Conservation (phyloP, 768 basidiomycete genomes). For the Boletus reticulatus region DNA sequence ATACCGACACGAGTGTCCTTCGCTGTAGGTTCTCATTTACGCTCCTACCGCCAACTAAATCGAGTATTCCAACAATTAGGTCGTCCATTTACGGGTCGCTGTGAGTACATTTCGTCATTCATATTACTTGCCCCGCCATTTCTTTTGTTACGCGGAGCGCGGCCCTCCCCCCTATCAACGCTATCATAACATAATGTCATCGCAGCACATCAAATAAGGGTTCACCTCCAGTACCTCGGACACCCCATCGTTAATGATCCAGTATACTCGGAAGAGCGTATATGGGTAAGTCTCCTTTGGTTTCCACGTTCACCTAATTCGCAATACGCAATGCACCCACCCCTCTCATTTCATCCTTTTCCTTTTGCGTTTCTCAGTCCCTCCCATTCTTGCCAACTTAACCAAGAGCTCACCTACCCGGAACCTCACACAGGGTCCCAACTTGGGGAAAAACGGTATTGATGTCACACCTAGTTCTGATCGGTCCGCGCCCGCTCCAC, state of each 20-base stretch:
- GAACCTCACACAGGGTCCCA: constrained; percentile 50
- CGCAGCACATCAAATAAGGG: constrained; percentile 93
- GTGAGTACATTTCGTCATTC: constrained; percentile 45
- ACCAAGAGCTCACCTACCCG: constrained; percentile 1
- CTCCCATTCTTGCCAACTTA: neutral
- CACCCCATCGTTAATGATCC: constrained; percentile 95
- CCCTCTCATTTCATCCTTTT: neutral
- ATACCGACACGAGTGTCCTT: constrained; percentile 82
- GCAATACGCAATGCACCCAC: neutral
- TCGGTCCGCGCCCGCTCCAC: constrained; percentile 60
- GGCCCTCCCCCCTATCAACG: neutral
- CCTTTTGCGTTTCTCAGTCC: neutral
- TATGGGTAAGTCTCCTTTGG: constrained; percentile 56
- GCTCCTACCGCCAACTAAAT: neutral
- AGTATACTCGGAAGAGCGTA: constrained; percentile 77
- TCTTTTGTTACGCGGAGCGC: neutral
- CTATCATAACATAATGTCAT: constrained; percentile 3
- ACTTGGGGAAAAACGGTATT: constrained; percentile 76
- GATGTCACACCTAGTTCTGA: constrained; percentile 69
- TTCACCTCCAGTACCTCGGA: constrained; percentile 94
- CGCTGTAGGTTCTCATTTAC: constrained; percentile 52
- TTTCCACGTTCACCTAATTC: neutral
- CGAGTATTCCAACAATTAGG: constrained; percentile 42
- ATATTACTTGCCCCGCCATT: neutral
- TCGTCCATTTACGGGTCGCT: constrained; percentile 87